These are phyloP conservation scores for Xylariales sp. DNA, from an alignment of 2,329 filamentous ascomycete species.

Conservation along the genomic window DNA sequence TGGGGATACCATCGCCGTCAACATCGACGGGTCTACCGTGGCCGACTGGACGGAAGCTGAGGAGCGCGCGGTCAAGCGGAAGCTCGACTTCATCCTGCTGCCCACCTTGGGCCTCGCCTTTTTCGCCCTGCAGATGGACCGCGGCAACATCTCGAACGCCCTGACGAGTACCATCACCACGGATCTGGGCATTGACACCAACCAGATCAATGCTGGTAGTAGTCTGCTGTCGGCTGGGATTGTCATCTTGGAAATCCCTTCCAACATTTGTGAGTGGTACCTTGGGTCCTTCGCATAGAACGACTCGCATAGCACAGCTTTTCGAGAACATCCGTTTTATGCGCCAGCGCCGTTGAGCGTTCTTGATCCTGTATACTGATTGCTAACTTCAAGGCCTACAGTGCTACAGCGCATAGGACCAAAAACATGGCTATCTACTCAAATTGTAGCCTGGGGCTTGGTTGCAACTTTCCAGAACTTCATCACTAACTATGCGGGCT, in stretches of 20 bases:
- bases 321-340: too few relatives aligned
- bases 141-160: slow-evolving; percentile 28
- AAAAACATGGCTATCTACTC: slow-evolving; percentile 23
- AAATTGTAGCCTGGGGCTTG: slow-evolving; percentile 29
- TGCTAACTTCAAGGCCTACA: too few relatives aligned
- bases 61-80: slow-evolving; percentile 25
- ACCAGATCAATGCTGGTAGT: slow-evolving; percentile 26
- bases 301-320: too few relatives aligned
- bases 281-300: too few relatives aligned
- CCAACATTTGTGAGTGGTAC: slow-evolving; percentile 19
- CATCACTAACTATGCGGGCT: slow-evolving; percentile 36
- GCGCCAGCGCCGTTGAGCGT: too few relatives aligned
- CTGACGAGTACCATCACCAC: slow-evolving; percentile 25
- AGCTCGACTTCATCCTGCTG: slow-evolving; percentile 25
- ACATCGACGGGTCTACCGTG: slow-evolving; percentile 13
- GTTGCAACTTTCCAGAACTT: slow-evolving; percentile 27
- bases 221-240: slow-evolving; percentile 25
- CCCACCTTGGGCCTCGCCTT: slow-evolving; percentile 27
- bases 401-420: slow-evolving; percentile 25
- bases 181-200: slow-evolving; percentile 23
- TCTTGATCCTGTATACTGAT: too few relatives aligned
- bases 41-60: slow-evolving; percentile 25
- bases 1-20: slow-evolving; percentile 13
- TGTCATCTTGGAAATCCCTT: slow-evolving; percentile 27
- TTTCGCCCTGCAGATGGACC: slow-evolving; percentile 28